Conservation (phyloP, 2,329 filamentous ascomycete species). For the Cladosporium sp. region DNA sequence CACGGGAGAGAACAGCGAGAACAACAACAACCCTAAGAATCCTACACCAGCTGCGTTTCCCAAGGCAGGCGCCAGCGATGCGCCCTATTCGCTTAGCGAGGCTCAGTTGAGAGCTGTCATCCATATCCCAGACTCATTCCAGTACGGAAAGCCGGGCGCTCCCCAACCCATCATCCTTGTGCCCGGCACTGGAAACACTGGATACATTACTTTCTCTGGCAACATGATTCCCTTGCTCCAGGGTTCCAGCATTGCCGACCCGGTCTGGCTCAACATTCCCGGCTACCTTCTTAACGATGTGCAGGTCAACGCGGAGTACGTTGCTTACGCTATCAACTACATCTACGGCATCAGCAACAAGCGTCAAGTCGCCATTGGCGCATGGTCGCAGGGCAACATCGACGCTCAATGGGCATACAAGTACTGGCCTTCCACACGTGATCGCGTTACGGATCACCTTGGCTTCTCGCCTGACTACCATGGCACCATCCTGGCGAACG, state of each 20-base stretch:
- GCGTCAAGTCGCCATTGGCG: slow-evolving; percentile 49
- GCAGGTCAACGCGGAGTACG: slow-evolving; percentile 57
- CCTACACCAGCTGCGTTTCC: slow-evolving; percentile 42
- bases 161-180: slow-evolving; percentile 54
- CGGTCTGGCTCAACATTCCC: slow-evolving; percentile 60
- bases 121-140: slow-evolving; percentile 54
- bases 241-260: slow-evolving; percentile 48
- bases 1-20: slow-evolving; percentile 31
- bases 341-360: slow-evolving; percentile 46
- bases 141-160: slow-evolving; percentile 45
- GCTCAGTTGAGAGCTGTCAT: slow-evolving; percentile 53
- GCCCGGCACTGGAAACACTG: slow-evolving; percentile 56
- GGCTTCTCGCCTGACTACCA: slow-evolving; percentile 57
- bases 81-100: slow-evolving; percentile 53
- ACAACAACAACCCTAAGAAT: slow-evolving; percentile 33
- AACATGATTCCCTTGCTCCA: slow-evolving; percentile 55
- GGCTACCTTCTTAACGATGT: slow-evolving; percentile 50
- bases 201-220: slow-evolving; percentile 47
- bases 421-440: slow-evolving; percentile 57
- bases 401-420: slow-evolving; percentile 60
- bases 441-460: slow-evolving; percentile 53
- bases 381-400: slow-evolving; percentile 59
- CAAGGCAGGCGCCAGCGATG: slow-evolving; percentile 44
- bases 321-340: slow-evolving; percentile 62
- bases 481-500: slow-evolving; percentile 47